Conservation (phyloP, 495 filamentous ascomycete genomes). For the Halenospora varia region DNA sequence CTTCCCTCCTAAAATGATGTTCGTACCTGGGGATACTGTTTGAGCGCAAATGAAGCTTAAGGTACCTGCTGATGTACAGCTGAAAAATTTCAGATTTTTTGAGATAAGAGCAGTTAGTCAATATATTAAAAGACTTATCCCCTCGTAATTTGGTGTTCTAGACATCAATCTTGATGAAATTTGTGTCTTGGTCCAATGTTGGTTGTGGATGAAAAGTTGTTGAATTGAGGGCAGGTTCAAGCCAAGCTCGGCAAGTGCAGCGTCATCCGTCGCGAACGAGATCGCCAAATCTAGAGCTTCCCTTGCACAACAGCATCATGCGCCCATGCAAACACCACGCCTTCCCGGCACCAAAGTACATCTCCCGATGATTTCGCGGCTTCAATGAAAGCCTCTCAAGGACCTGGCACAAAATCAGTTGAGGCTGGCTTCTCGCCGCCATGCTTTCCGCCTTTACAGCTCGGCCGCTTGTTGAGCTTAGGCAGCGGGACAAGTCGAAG, state of each 20-base stretch:
- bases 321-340: conserved; percentile 1
- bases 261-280: background rate
- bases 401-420: background rate
- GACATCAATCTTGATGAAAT: too few relatives aligned
- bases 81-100: too few relatives aligned
- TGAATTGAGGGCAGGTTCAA: too few relatives aligned
- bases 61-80: too few relatives aligned
- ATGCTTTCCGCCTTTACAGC: conserved; percentile 99
- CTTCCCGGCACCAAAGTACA: background rate
- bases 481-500: conserved; percentile 86
- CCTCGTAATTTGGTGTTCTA: too few relatives aligned
- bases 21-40: too few relatives aligned
- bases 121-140: too few relatives aligned
- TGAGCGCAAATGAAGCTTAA: too few relatives aligned
- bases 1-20: too few relatives aligned
- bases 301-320: conserved; percentile 1
- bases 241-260: background rate
- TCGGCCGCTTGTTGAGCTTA: conserved; percentile 94
- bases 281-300: background rate
- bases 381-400: conserved; percentile 17
- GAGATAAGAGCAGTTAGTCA: too few relatives aligned
- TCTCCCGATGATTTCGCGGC: background rate
- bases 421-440: conserved; percentile 30
- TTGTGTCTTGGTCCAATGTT: too few relatives aligned
- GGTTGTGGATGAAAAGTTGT: too few relatives aligned